Evolutionary conservation across 1,139 yeast genomes (phyloP), one percentile per base, ranked within the genome.

Genomic region (Saccharomycopsis hybrid): DNA sequence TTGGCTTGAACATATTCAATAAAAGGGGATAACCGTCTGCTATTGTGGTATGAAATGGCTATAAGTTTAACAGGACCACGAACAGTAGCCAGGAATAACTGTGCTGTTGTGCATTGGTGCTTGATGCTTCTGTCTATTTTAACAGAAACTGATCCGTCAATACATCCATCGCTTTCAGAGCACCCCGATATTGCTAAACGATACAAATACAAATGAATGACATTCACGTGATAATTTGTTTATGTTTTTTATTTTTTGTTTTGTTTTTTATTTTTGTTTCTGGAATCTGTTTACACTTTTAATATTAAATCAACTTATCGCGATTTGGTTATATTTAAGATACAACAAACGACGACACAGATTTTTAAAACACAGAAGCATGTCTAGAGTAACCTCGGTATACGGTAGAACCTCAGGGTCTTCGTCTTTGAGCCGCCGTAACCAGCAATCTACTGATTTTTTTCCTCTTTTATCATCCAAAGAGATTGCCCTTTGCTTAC

Each of bases 401-500:
- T 47, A 43, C 13, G 49, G 49, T 5, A n/a, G 41, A 13, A 5
- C 8, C 1, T 5, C 25, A 4, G 39, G 45, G 2, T 43, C 45
- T 32, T 41, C 44, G 25, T 35, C 49, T 5, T 32, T 43, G 3
- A n/a, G 41, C 27, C 39, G 43, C 7, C 47, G 47, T 7, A 28
- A 28, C 35, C 27, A 39, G 30, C 28, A 35, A 8, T 11, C 30
- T 29, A 42, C 28, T 36, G 73, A 69, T 52, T 60, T 72, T 3
- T 86, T 86, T 61, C 95, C 95, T 0, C 62, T 85, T 7, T 70
- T 87, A 33, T 89, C 82, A 46, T 64, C 76, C 35, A 69, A 75
- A 43, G 95, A 87, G 60, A 72, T 85, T 31, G 74, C 81, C 1
- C 67, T 72, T 11, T 80, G 86, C 59, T 65, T 85, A 35, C 80